Conservation (phyloP, 2,329 filamentous ascomycete genomes). For the Colletotrichum cuscutae region DNA sequence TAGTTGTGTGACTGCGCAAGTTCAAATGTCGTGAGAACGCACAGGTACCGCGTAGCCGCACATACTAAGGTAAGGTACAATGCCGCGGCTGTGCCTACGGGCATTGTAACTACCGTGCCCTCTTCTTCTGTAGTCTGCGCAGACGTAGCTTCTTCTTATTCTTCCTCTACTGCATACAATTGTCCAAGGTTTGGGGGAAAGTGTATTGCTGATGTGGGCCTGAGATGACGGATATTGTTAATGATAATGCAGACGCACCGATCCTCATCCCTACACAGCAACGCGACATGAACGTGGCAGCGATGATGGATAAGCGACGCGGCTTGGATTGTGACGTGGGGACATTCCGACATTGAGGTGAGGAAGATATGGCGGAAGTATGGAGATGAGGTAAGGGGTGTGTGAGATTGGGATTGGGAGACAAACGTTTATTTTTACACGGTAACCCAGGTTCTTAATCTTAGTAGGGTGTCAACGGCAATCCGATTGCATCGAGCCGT, state of each 20-base stretch:
- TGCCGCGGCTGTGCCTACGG: neutral
- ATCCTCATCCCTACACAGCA: neutral
- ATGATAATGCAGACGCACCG: neutral
- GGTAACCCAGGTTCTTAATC: constrained; percentile 5
- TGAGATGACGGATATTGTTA: neutral
- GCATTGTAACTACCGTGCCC: neutral
- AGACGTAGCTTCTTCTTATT: neutral
- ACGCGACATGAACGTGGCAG: neutral
- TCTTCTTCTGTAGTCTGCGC: neutral
- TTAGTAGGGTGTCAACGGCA: constrained; percentile 6
- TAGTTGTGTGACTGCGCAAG: neutral
- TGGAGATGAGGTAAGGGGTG: neutral
- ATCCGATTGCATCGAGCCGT: neutral
- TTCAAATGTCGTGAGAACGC: neutral
- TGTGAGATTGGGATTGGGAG: neutral
- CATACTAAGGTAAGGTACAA: neutral
- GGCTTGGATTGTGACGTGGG: constrained; percentile 20
- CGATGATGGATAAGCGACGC: constrained; percentile 6
- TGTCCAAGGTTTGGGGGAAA: neutral
- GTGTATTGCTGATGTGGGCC: neutral
- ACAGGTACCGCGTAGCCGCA: neutral
- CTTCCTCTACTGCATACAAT: neutral
- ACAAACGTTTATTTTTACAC: constrained; percentile 17
- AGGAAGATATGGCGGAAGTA: neutral
- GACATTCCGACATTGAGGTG: neutral